These are phyloP conservation scores for Botrytis cinerea DNA, from an alignment of 2,329 filamentous ascomycete species.

Conservation along the genomic window DNA sequence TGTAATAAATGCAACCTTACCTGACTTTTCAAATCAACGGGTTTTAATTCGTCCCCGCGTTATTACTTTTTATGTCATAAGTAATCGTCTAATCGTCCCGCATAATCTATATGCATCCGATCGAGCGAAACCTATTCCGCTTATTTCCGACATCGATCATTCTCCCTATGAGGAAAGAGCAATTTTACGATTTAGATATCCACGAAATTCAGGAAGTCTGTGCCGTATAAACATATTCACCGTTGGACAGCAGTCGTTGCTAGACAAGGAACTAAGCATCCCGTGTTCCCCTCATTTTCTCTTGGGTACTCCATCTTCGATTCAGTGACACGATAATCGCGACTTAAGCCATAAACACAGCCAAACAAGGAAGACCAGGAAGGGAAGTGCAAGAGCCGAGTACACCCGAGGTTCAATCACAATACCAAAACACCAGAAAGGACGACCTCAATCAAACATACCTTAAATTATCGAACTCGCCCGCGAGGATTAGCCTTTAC, in stretches of 20 bases:
- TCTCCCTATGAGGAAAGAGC: background rate
- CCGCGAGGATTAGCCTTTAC: background rate
- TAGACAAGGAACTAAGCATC: background rate
- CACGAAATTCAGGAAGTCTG: background rate
- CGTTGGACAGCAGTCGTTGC: background rate
- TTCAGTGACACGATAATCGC: background rate
- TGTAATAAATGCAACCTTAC: background rate
- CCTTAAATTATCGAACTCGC: background rate
- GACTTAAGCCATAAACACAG: background rate
- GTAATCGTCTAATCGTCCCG: background rate
- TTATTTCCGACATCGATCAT: slow-evolving; percentile 8
- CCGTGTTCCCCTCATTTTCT: background rate
- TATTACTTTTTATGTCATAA: slow-evolving; percentile 7
- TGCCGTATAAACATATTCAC: background rate
- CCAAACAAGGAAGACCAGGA: slow-evolving; percentile 12
- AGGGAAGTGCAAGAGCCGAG: slow-evolving; percentile 12
- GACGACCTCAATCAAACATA: background rate
- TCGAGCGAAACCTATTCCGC: background rate
- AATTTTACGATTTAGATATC: background rate
- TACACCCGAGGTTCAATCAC: slow-evolving; percentile 13
- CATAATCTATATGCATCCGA: slow-evolving; percentile 9
- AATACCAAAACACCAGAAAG: background rate
- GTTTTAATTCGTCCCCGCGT: slow-evolving; percentile 10
- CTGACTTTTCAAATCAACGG: background rate
- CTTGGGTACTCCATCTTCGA: background rate